Percentiles rank a stretch among this genome's conserved stretches.
Evolutionary conservation across 1,284 basidiomycete genomes (phyloP).

Genomic region (Lentinula novae-zelandiae): DNA sequence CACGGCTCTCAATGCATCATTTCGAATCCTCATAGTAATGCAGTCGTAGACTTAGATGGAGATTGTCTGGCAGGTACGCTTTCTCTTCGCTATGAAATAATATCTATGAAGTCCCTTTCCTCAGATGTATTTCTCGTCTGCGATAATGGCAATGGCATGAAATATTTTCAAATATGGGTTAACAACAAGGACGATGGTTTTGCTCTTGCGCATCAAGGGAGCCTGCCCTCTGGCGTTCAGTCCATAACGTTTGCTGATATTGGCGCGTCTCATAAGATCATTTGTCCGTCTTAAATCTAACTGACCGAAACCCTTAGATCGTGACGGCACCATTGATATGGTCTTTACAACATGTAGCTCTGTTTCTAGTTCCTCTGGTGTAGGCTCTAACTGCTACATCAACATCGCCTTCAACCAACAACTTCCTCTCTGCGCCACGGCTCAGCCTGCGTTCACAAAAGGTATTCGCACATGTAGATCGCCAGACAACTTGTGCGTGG

Average conservation of each 20-base stretch:
- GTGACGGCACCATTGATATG: constrained; percentile 96
- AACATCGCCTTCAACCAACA: constrained; percentile 96
- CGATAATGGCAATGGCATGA: constrained; percentile 50
- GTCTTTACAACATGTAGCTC: constrained; percentile 84
- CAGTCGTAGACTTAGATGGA: constrained; percentile 93
- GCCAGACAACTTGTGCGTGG: constrained; percentile 77
- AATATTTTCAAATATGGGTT: constrained; percentile 88
- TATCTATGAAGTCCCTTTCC: constrained; percentile 6
- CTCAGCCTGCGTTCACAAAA: constrained; percentile 40
- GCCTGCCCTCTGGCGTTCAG: constrained; percentile 77
- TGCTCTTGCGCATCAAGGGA: constrained; percentile 61
- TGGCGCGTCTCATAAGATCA: constrained; percentile 45
- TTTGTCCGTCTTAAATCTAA: not conserved
- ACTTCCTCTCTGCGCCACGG: constrained; percentile 72
- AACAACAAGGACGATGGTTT: constrained; percentile 81
- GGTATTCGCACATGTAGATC: constrained; percentile 66
- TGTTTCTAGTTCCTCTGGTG: constrained; percentile 61
- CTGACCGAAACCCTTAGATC: constrained; percentile 48
- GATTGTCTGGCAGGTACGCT: constrained; percentile 87
- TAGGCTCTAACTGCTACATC: constrained; percentile 76
- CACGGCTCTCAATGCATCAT: constrained; percentile 67
- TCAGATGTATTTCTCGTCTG: constrained; percentile 91
- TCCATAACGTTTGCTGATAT: constrained; percentile 90
- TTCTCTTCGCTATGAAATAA: not conserved
- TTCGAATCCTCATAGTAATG: constrained; percentile 89